Base-by-base conservation (phyloP, 805 yeast genomes). In the Lachancea quebecensis region DNA sequence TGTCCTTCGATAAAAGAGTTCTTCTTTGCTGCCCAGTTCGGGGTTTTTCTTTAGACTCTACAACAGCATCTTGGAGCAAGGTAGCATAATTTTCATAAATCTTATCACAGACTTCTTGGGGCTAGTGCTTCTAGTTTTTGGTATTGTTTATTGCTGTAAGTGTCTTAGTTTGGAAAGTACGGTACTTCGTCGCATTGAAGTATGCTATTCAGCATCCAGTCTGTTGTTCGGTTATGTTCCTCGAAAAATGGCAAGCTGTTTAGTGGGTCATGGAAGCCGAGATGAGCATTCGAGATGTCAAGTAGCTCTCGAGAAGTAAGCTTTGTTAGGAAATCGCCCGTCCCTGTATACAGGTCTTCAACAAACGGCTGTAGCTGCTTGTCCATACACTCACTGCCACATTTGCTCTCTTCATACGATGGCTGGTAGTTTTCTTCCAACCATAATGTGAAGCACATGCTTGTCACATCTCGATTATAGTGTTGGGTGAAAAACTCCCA, bases 401-500 rank as follows among this genome's bases (percentile, higher is more conserved):
- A 14, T 10, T 21, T n/a, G 5, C 21, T 21, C 11, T 16, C 14
- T 21, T 41, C 14, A 29, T 12, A 15, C 25, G 18, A 41, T 18
- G n/a, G 14, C 9, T 28, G 21, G 34, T 40, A 40, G 25, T 34
- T 45, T 30, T 34, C 11, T 17, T 45, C 38, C 9, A 45, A 17
- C 47, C 47, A 45, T 15, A 28, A 36, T 4, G 27, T 14, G 28
- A 45, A 45, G n/a, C 39, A 25, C 36, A 29, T n/a, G 35, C 27
- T 27, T 10, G 39, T 32, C 6, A 27, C 14, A 6, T 44, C 38
- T 12, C 31, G 17, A 35, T 56, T 56, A 52, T 52, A 55, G 49
- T 55, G 56, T 48, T 55, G 59, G 51, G 59, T 45, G 32, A 55
- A 54, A 37, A 48, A 25, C 50, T 49, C 53, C 54, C 54, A 51